Base-by-base conservation (phyloP, 2,329 filamentous ascomycete species). In the Cladosporium sp. region DNA sequence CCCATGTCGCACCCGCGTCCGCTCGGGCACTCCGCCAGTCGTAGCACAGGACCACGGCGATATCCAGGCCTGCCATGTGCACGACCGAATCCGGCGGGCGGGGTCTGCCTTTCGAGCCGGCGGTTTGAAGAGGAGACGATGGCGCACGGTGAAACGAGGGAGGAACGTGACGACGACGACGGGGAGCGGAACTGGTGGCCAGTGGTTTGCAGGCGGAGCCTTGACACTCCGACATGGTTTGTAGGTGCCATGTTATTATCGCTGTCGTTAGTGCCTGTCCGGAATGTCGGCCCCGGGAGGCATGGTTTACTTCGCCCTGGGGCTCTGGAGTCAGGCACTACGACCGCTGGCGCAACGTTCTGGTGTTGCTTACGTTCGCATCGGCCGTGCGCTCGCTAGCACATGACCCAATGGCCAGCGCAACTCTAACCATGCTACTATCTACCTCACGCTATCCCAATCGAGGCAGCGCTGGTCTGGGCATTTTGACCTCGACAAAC, bases 21-120 rank as follows among this genome's bases (percentile, higher is more conserved):
- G 47, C 39, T 35, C 52, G 52, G 52, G 25, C 52, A 44, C 52
- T 35, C 52, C 52, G 52, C 32, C 52, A 45, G 40, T 44, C 52
- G 52, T 47, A 37, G 28, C 32, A 47, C 32, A 24, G 32, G 24
- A 32, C 32, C 13, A 32, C 52, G 52, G 52, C 52, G 52, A 55
- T 55, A 28, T 47, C 52, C 50, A 40, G 24, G 17, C 52, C 20
- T 55, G 52, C 52, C 37, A 42, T 44, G 32, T 45, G 32, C 51
- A 19, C 28, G 40, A 19, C 40, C 52, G 34, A 17, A 42, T 42
- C 36, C 25, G 50, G 50, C 52, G 42, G 22, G 51, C 51, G 37
- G 50, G 50, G 50, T 53, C 37, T 20, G 36, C 50, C 24, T 44
- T n/a, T 17, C 50, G 50, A 19, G 50, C 37, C 50, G 50, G 50